A percentile compares a stretch with the other conserved stretches of the same genome.
phyloP scores from a whole-genome alignment of 805 yeast species.

The Diddensiella santjacobensis region DNA sequence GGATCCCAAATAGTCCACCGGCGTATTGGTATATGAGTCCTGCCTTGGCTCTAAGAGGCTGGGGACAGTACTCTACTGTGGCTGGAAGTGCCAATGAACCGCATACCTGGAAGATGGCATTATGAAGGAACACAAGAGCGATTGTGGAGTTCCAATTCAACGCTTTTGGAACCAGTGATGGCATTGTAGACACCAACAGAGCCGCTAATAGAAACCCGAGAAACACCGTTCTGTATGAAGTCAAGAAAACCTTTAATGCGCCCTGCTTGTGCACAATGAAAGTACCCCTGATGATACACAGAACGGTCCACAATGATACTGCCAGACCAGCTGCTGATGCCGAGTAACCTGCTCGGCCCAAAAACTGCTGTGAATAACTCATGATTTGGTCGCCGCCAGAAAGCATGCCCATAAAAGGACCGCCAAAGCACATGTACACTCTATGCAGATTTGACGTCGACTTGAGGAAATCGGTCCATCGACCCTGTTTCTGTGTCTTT shows the following conservation, averaged over 20 bases:
- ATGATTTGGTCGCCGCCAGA: background rate
- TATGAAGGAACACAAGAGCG: background rate
- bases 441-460: constrained; percentile 11
- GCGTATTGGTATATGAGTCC: background rate
- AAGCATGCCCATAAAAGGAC: constrained; percentile 15
- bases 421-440: constrained; percentile 4
- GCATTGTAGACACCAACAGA: background rate
- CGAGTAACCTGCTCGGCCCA: background rate
- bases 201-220: background rate
- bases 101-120: constrained; percentile 1
- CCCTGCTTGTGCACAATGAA: background rate
- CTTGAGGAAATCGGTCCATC: constrained; percentile 11
- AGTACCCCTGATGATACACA: background rate
- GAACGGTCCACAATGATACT: background rate
- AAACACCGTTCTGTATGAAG: background rate
- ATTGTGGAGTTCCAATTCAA: background rate
- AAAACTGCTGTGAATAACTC: background rate
- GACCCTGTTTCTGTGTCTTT: constrained; percentile 2
- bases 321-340: background rate
- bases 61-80: constrained; percentile 1
- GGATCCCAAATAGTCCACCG: background rate
- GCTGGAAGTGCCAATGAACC: constrained; percentile 1
- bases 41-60: constrained; percentile 1
- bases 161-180: background rate
- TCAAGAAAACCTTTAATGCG: background rate